Percentiles rank a stretch among this genome's conserved stretches.
phyloP scores from a whole-genome alignment of 192 early-diverging fungal genomes.

The Linnemannia zychae region DNA sequence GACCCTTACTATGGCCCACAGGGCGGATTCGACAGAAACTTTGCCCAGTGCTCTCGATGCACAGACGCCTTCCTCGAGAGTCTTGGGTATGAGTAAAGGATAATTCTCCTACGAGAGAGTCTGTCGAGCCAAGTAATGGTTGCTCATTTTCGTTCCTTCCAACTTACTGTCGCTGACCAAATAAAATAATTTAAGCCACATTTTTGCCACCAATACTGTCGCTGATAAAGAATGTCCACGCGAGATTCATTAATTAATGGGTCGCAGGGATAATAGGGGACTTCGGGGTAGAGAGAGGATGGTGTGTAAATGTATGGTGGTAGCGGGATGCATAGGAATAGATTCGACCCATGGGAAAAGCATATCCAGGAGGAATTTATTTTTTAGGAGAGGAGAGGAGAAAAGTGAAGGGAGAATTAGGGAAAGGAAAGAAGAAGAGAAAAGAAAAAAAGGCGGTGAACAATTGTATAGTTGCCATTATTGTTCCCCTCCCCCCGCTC shows the following conservation, averaged over 20 bases:
- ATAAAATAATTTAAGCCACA: not conserved
- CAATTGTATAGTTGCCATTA: not conserved
- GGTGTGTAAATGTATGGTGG: no score
- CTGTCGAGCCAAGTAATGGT: no score
- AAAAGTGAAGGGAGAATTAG: not conserved
- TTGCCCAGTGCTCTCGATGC: constrained; percentile 77
- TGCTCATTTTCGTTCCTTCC: no score
- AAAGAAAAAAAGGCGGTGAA: not conserved
- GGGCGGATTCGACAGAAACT: constrained; percentile 85
- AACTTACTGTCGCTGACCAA: no score
- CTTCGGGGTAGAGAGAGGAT: not conserved
- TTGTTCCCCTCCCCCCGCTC: not conserved
- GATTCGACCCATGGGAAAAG: no score
- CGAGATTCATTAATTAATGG: not conserved
- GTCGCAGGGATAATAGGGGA: not conserved
- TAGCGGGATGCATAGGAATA: not conserved
- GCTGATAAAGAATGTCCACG: not conserved
- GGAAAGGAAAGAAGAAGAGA: not conserved
- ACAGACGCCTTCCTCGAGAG: constrained; percentile 77
- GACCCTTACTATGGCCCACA: constrained; percentile 69
- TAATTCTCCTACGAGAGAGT: not conserved
- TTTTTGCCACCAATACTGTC: constrained; percentile 6
- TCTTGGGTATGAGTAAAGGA: constrained; percentile 57
- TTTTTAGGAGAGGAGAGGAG: not conserved
- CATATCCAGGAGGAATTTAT: not conserved